Evolutionary conservation across 2,329 filamentous ascomycete species (phyloP).

Genomic region (Trichoderma atroviride): DNA sequence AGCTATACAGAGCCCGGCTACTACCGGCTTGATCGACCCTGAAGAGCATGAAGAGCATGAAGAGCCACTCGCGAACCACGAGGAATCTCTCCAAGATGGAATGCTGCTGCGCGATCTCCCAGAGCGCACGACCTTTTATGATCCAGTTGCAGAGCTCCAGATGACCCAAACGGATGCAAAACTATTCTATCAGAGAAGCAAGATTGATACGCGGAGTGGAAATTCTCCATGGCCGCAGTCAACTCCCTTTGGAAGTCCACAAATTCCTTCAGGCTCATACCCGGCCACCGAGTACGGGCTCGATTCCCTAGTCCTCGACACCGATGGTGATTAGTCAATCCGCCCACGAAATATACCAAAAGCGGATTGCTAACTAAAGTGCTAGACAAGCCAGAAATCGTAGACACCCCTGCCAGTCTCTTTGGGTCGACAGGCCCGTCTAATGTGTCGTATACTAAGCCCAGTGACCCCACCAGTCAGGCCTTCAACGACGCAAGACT

Average conservation of each 20-base stretch:
- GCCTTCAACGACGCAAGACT: slow-evolving; percentile 20
- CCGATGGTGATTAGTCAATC: slow-evolving; percentile 33
- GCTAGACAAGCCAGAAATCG: slow-evolving; percentile 27
- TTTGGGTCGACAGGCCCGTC: slow-evolving; percentile 8
- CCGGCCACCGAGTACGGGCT: slow-evolving; percentile 43
- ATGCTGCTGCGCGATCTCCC: slow-evolving; percentile 64
- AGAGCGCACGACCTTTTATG: slow-evolving; percentile 83
- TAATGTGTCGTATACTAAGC: background rate
- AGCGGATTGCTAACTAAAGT: slow-evolving; percentile 17
- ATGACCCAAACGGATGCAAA: slow-evolving; percentile 95
- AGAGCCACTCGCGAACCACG: slow-evolving; percentile 31
- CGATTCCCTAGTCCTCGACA: slow-evolving; percentile 41
- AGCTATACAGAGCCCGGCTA: slow-evolving; percentile 32
- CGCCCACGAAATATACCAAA: background rate
- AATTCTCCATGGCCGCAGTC: slow-evolving; percentile 45
- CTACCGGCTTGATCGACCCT: slow-evolving; percentile 31
- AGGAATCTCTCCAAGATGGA: slow-evolving; percentile 50
- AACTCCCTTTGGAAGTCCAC: slow-evolving; percentile 52
- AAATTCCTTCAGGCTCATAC: slow-evolving; percentile 43
- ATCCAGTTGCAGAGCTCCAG: slow-evolving; percentile 89
- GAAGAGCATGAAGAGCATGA: slow-evolving; percentile 32
- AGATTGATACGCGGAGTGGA: slow-evolving; percentile 57
- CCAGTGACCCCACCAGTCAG: slow-evolving; percentile 46
- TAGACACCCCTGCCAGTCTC: slow-evolving; percentile 11
- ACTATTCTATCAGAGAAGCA: slow-evolving; percentile 90